Percentiles rank a stretch among this genome's conserved stretches.
phyloP scores from a whole-genome alignment of 257 asterid species.

The Solanum habrochaites region DNA sequence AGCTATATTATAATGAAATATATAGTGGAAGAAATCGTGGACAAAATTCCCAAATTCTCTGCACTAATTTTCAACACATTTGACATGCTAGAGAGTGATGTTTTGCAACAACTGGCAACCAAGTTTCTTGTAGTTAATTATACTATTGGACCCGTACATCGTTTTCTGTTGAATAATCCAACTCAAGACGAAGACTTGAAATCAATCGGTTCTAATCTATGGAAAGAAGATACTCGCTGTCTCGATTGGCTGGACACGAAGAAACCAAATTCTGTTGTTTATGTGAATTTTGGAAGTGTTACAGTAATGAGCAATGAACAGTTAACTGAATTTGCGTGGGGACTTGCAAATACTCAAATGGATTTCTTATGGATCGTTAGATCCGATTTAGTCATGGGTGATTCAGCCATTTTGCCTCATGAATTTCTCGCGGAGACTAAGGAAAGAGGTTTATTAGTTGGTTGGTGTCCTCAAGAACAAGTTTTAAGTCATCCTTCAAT shows the following conservation, averaged over 20 bases:
- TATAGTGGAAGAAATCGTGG: neutral
- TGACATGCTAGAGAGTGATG: slow-evolving; percentile 8
- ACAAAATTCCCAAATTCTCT: slow-evolving; percentile 2
- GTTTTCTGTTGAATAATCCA: neutral
- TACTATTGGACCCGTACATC: slow-evolving; percentile 16
- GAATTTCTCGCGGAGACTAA: slow-evolving; percentile 12
- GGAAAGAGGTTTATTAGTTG: slow-evolving; percentile 4
- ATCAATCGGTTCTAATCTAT: slow-evolving; percentile 8
- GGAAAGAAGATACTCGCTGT: slow-evolving; percentile 30
- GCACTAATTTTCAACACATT: slow-evolving; percentile 18
- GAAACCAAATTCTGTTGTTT: slow-evolving; percentile 17
- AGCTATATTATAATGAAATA: neutral
- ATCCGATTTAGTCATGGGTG: slow-evolving; percentile 12
- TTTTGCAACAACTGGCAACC: neutral
- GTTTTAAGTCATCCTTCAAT: slow-evolving; percentile 10
- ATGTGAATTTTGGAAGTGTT: slow-evolving; percentile 21
- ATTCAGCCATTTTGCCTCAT: slow-evolving; percentile 1
- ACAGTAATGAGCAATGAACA: neutral
- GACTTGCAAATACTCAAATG: slow-evolving; percentile 17
- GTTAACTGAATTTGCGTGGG: slow-evolving; percentile 24
- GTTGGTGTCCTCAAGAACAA: slow-evolving; percentile 19
- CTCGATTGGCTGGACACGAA: slow-evolving; percentile 19
- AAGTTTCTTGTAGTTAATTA: slow-evolving; percentile 3
- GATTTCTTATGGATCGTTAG: slow-evolving; percentile 20
- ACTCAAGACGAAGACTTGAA: neutral